Evolutionary conservation across 1,284 basidiomycete genomes (phyloP).

Genomic region (Volvariella surrecta): DNA sequence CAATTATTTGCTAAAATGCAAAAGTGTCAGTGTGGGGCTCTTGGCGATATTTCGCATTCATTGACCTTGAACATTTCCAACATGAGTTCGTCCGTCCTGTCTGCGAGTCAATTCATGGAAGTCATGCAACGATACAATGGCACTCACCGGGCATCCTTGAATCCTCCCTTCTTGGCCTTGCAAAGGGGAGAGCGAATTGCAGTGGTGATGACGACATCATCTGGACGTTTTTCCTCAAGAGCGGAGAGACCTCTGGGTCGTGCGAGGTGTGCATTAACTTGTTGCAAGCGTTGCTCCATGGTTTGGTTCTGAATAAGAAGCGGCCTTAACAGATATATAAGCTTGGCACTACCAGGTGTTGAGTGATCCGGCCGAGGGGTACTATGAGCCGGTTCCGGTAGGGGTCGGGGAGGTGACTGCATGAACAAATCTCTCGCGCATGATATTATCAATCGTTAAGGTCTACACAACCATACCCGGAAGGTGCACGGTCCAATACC

Average conservation of each 20-base stretch:
- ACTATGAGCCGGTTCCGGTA: slow-evolving; percentile 1
- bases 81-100: slow-evolving; percentile 71
- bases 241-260: slow-evolving; percentile 33
- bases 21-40: not conserved
- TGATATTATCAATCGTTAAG: too few relatives aligned
- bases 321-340: not conserved
- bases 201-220: slow-evolving; percentile 77
- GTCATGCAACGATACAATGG: not conserved
- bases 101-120: not conserved
- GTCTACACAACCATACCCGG: too few relatives aligned
- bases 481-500: too few relatives aligned
- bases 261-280: slow-evolving; percentile 54
- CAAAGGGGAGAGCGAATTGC: slow-evolving; percentile 70
- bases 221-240: slow-evolving; percentile 47
- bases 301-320: not conserved
- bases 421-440: too few relatives aligned
- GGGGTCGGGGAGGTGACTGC: too few relatives aligned
- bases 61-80: slow-evolving; percentile 68
- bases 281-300: slow-evolving; percentile 52
- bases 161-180: slow-evolving; percentile 72
- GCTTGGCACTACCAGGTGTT: not conserved
- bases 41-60: not conserved
- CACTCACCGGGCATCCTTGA: slow-evolving; percentile 67
- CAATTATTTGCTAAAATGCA: slow-evolving; percentile 45
- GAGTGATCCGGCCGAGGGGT: slow-evolving; percentile 1